These are phyloP conservation scores for Gymnopilus junonius DNA, from an alignment of 768 basidiomycete species.

Conservation along the genomic window DNA sequence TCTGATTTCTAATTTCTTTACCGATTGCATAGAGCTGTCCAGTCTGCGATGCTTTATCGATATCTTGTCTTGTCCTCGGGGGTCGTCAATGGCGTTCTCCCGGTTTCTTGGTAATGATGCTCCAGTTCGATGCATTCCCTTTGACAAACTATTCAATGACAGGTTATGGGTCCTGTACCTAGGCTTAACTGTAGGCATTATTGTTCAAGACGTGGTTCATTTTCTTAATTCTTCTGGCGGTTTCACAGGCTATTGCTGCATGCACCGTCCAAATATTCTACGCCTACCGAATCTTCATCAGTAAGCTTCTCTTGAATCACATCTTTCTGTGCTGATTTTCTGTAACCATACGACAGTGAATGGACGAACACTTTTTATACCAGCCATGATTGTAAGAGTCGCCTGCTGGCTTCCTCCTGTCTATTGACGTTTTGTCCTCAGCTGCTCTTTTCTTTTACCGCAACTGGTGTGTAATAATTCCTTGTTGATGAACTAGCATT, in stretches of 20 bases:
- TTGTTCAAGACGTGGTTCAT: neutral
- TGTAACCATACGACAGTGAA: neutral
- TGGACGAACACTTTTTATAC: neutral
- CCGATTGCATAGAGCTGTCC: neutral
- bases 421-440: neutral
- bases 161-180: neutral
- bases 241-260: neutral
- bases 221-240: neutral
- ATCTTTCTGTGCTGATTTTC: too few relatives aligned
- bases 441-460: neutral
- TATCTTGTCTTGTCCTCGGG: neutral
- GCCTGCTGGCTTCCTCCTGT: neutral
- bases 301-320: neutral
- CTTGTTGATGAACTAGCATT: too few relatives aligned
- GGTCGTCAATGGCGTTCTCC: too few relatives aligned
- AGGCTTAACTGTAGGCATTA: neutral
- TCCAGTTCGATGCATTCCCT: too few relatives aligned
- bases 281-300: neutral
- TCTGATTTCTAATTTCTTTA: neutral
- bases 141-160: too few relatives aligned
- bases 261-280: neutral
- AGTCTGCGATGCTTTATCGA: neutral
- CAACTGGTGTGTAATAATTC: neutral
- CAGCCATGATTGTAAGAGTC: neutral
- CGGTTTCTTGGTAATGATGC: neutral